Percentiles rank a stretch among this genome's conserved stretches.
phyloP scores from a whole-genome alignment of 1,284 basidiomycete genomes.

The Anthracocystis setariae region DNA sequence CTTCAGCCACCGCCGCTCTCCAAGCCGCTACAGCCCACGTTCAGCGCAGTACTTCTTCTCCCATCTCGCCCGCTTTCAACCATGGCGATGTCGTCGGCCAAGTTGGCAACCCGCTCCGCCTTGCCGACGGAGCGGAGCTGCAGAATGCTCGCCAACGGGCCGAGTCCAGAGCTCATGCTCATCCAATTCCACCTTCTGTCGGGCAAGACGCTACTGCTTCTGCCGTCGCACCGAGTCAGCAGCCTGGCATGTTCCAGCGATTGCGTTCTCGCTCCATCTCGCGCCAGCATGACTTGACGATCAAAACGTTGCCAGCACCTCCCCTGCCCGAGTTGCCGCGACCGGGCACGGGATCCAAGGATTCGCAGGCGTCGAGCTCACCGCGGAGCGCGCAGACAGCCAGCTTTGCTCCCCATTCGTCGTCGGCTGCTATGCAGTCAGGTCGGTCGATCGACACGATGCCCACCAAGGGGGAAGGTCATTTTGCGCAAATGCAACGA shows the following conservation, averaged over 20 bases:
- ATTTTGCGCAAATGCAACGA: slow-evolving; percentile 12
- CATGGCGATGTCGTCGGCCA: slow-evolving; percentile 21
- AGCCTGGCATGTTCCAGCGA: slow-evolving; percentile 28
- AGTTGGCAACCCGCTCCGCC: slow-evolving; percentile 15
- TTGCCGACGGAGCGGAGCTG: slow-evolving; percentile 11
- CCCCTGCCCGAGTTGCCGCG: slow-evolving; percentile 37
- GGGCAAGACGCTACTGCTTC: neutral
- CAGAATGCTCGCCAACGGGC: slow-evolving; percentile 15
- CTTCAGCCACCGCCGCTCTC: slow-evolving; percentile 39
- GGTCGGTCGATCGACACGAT: slow-evolving; percentile 17
- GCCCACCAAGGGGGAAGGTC: slow-evolving; percentile 5
- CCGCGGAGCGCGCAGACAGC: slow-evolving; percentile 26
- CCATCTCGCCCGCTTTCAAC: slow-evolving; percentile 27
- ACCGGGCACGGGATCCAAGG: slow-evolving; percentile 37
- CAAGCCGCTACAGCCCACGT: slow-evolving; percentile 38
- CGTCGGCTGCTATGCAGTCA: slow-evolving; percentile 25
- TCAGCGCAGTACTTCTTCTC: slow-evolving; percentile 19
- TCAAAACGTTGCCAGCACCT: slow-evolving; percentile 36
- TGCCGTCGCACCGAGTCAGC: slow-evolving; percentile 14
- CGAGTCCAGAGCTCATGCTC: slow-evolving; percentile 15
- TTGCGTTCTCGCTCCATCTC: slow-evolving; percentile 29
- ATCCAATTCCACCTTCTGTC: slow-evolving; percentile 14
- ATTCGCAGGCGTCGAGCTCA: slow-evolving; percentile 37
- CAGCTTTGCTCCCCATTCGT: slow-evolving; percentile 26
- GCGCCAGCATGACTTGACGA: slow-evolving; percentile 24